Base-by-base conservation (phyloP, 2,329 filamentous ascomycete genomes). In the Colletotrichum abscissum region DNA sequence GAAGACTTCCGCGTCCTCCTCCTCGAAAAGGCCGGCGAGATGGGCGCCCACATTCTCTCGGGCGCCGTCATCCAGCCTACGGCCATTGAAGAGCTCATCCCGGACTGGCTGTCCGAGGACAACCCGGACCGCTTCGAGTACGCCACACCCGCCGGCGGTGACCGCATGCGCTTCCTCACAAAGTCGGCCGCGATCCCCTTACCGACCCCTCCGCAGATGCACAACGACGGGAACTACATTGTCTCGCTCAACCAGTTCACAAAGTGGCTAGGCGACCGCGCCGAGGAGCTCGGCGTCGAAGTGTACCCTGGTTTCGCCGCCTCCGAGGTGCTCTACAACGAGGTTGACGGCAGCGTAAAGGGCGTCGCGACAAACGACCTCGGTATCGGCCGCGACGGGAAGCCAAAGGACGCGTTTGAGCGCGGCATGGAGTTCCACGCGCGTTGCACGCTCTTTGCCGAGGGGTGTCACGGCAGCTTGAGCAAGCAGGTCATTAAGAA, bases 351-450 rank as follows among this genome's bases (percentile, higher is more conserved):
- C 3, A 94, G 94, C 1, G 97, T 99, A 64, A 92, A 92, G 82
- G 97, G 97, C 76, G 96, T 99, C 54, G 97, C 97, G 22, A 99
- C 97, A 59, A 98, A 98, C 80, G 97, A 99, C 80, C 86, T 98
- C 26, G 97, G 97, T 52, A 90, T 99, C 73, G 92, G 89, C 11
- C 90, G 95, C 67, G 90, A 93, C 78, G 96, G 96, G 52, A 93
- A 93, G 82, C 91, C 95, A 46, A 98, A 97, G 86, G 93, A 97
- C 69, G 92, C 89, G 7, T 99, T 98, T 79, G 95, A 98, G 87
- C 90, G 97, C 74, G 97, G 97, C 73, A 99, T 99, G 97, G 97
- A 98, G 84, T 99, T 99, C 81, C 95, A 98, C 80, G 96, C 97
- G 7, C 89, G 93, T 71, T 92, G 97, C 63, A 99, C 97, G 49